Evolutionary conservation across 148 eudicot species (phyloP), one percentile per base, ranked within the genome.

Genomic region (Rhododendron williamsianum): DNA sequence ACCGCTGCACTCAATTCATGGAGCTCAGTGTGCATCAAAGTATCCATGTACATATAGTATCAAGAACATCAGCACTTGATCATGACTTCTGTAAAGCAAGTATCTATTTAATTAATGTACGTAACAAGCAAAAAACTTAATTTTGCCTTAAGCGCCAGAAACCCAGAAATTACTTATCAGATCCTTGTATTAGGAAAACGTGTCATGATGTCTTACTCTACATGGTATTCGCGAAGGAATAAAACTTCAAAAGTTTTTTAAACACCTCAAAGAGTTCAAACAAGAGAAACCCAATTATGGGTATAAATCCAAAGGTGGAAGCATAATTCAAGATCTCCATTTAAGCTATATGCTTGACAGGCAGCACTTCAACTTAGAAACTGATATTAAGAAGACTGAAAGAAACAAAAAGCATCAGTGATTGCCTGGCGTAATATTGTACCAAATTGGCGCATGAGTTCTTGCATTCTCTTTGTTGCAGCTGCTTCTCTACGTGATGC

Each of bases 381-480:
- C 23, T 11, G 23, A 11, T 27, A 51, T 80, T 11, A 27, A 19
- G 41, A 51, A 15, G 38, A 30, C 49, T 15, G 27, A 80, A 2
- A 80, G 23, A 36, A 19, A 52, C 65, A 52, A 18, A n/a, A 65
- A 89, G 83, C 21, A 76, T 85, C n/a, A 27, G 33, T 36, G 80
- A 81, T 87, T 69, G 89, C 98, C 98, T 92, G 93, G 77, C 86
- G 88, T 33, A 96, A 85, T 84, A 93, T 90, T 51, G 87, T 85
- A 19, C 91, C 90, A 83, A 93, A 96, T 82, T 93, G 95, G 78
- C 94, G 94, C 87, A 93, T 93, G 51, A 96, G 92, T 77, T 93
- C 95, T 85, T 94, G 98, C 98, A 93, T 96, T 90, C 98, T 91
- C 92, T 91, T 92, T 81, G 92, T 84, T 27, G 94, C 95, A 85